Evolutionary conservation across 2,329 filamentous ascomycete species (phyloP).

Genomic region (Phialophora macrospora): DNA sequence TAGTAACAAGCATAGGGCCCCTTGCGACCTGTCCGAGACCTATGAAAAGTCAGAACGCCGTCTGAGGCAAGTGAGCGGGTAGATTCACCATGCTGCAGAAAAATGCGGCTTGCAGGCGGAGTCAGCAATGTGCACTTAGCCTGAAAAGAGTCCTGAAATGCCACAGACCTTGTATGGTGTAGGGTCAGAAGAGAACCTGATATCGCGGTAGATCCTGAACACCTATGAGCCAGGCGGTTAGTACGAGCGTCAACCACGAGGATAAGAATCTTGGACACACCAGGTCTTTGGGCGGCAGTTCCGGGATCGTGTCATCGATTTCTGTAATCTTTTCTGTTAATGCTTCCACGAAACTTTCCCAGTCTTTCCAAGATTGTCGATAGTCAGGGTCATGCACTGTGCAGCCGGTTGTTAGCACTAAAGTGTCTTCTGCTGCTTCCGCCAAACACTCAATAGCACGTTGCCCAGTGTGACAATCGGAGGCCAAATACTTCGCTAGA

Average conservation of each 20-base stretch:
- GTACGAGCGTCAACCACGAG: slow-evolving; percentile 21
- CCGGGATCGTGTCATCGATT: slow-evolving; percentile 80
- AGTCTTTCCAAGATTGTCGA: slow-evolving; percentile 77
- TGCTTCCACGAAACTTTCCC: slow-evolving; percentile 75
- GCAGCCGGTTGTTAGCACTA: slow-evolving; percentile 4
- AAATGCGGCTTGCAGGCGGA: slow-evolving; percentile 68
- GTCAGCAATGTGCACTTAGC: slow-evolving; percentile 24
- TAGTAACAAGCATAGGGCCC: slow-evolving; percentile 89
- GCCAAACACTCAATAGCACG: not conserved
- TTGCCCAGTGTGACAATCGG: not conserved
- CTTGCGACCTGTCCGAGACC: slow-evolving; percentile 83
- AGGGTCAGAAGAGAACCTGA: slow-evolving; percentile 75
- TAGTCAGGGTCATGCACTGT: slow-evolving; percentile 80
- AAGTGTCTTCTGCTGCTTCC: not conserved
- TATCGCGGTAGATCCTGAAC: slow-evolving; percentile 85
- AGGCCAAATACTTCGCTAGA: slow-evolving; percentile 46
- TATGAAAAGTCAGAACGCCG: slow-evolving; percentile 38
- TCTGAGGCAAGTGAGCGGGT: not conserved
- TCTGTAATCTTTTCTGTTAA: slow-evolving; percentile 73
- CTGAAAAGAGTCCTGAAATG: not conserved
- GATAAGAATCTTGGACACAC: slow-evolving; percentile 49
- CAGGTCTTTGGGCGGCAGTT: slow-evolving; percentile 82
- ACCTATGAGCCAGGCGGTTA: slow-evolving; percentile 52
- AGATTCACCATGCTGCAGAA: slow-evolving; percentile 73
- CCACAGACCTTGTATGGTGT: slow-evolving; percentile 81